These are phyloP conservation scores for Acanthamoeba triangularis DNA, from an alignment of 208 protist species.

Conservation along the genomic window DNA sequence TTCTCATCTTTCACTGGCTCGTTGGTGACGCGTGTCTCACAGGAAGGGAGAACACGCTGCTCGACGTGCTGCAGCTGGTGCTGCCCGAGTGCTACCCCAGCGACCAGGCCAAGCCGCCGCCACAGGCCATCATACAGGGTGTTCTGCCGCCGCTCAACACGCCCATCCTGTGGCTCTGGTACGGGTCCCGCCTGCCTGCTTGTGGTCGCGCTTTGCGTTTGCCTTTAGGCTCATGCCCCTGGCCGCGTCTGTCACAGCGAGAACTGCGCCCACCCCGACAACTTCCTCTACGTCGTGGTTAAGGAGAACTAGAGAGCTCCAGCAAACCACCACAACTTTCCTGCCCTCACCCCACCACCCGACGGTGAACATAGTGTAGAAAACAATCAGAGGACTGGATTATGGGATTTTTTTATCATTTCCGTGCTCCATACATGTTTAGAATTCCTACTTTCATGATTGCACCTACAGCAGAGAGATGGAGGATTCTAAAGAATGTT, in stretches of 20 bases:
- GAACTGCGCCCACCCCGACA: constrained; percentile 68
- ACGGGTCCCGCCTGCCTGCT: background rate
- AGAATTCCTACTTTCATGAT: no score
- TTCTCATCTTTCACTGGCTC: background rate
- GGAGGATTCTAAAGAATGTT: no score
- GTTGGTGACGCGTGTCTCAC: background rate
- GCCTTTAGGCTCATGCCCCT: background rate
- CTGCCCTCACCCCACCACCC: no score
- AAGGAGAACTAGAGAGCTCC: background rate
- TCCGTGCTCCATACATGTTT: no score
- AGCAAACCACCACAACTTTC: no score
- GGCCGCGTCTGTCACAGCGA: background rate
- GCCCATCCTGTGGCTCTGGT: constrained; percentile 57
- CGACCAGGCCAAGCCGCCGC: background rate
- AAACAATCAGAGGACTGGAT: no score
- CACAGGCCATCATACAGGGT: constrained; percentile 59
- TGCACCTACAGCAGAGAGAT: no score
- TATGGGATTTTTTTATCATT: no score
- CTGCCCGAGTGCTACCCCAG: constrained; percentile 18
- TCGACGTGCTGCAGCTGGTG: constrained; percentile 63
- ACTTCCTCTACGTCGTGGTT: constrained; percentile 63
- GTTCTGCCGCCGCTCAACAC: constrained; percentile 61
- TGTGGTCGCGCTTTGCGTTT: background rate
- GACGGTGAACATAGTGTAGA: no score
- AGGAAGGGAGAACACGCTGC: constrained; percentile 28